phyloP scores from a whole-genome alignment of 768 basidiomycete species.

The Pisolithus orientalis region DNA sequence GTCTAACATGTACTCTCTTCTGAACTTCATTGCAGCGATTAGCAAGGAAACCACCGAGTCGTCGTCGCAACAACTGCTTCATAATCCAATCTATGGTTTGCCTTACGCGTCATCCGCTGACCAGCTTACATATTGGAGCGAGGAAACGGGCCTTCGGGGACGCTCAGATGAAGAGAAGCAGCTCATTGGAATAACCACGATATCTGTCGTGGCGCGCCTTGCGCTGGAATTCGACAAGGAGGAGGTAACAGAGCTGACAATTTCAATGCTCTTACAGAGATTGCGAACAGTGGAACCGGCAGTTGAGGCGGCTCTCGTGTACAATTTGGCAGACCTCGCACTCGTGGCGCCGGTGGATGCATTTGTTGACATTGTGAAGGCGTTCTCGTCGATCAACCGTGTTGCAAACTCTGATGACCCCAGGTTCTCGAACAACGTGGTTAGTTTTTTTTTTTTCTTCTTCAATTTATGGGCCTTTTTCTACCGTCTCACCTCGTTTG shows the following conservation, averaged over 20 bases:
- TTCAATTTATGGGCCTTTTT: neutral
- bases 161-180: constrained; percentile 80
- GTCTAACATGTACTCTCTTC: constrained; percentile 94
- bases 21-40: constrained; percentile 86
- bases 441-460: constrained; percentile 19
- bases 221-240: constrained; percentile 83
- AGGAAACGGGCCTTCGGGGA: constrained; percentile 58
- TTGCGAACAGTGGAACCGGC: constrained; percentile 79
- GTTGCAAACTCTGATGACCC: constrained; percentile 87
- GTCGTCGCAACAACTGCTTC: constrained; percentile 37
- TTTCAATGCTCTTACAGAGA: constrained; percentile 90
- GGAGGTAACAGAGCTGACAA: constrained; percentile 83
- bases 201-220: constrained; percentile 83
- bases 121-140: constrained; percentile 45
- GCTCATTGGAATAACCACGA: constrained; percentile 83
- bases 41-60: constrained; percentile 67
- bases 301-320: constrained; percentile 87
- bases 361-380: constrained; percentile 77
- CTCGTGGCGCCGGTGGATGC: constrained; percentile 68
- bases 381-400: constrained; percentile 80
- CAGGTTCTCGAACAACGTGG: constrained; percentile 85
- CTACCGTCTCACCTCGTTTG: neutral
- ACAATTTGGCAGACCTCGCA: constrained; percentile 87
- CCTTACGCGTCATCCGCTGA: constrained; percentile 33
- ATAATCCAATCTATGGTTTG: constrained; percentile 34